A percentile compares a stretch with the other conserved stretches of the same genome.
Conservation (phyloP, 2,329 filamentous ascomycete genomes). For the Fusarium sp. region DNA sequence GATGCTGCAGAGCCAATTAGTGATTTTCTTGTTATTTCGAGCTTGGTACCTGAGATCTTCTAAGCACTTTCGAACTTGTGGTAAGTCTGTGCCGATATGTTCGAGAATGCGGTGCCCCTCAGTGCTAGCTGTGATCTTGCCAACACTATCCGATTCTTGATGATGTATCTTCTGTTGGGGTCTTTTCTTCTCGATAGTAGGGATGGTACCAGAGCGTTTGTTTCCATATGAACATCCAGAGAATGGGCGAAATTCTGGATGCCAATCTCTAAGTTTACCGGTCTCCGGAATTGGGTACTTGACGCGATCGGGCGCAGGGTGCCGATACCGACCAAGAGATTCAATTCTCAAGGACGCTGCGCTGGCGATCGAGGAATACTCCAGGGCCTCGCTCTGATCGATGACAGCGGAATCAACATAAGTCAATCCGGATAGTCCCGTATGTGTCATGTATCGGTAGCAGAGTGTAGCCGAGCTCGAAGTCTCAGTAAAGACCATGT, state of each 20-base stretch:
- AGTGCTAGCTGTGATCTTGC: background rate
- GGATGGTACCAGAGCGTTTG: constrained; percentile 15
- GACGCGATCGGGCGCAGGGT: constrained; percentile 9
- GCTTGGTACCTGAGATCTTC: background rate
- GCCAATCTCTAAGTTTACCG: background rate
- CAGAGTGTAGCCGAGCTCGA: constrained; percentile 11
- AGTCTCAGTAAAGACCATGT: constrained; percentile 40
- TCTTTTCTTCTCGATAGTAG: background rate
- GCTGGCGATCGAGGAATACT: constrained; percentile 30
- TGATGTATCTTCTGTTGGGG: background rate
- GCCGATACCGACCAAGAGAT: background rate
- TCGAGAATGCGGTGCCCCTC: background rate
- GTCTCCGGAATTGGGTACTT: constrained; percentile 2
- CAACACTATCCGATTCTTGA: background rate
- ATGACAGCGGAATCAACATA: constrained; percentile 28
- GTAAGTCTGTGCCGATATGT: background rate
- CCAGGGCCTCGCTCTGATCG: background rate
- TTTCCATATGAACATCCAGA: constrained; percentile 23
- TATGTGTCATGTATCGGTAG: constrained; percentile 44
- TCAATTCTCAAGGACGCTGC: constrained; percentile 38
- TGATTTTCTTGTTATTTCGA: background rate
- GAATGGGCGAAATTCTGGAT: constrained; percentile 27
- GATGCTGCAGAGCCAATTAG: constrained; percentile 11
- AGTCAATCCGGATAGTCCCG: constrained; percentile 42
- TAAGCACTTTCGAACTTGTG: background rate